Evolutionary conservation across 2,329 filamentous ascomycete species (phyloP).

Genomic region (Trichoderma atroviride): DNA sequence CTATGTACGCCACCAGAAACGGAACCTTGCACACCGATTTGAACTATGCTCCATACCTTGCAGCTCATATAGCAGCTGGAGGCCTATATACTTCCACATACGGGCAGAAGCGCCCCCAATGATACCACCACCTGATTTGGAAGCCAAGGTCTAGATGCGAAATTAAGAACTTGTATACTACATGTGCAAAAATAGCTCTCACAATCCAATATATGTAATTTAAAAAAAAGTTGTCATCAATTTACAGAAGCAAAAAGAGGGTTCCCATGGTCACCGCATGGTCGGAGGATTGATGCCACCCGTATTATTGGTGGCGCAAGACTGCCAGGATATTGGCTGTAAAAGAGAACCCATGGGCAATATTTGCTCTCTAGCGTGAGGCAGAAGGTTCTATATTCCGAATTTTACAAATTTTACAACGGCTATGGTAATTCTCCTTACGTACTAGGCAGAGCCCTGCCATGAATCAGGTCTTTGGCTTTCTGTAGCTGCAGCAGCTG

Average conservation of each 20-base stretch:
- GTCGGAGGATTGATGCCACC: constrained; percentile 3
- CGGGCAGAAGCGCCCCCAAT: background rate
- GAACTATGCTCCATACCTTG: background rate
- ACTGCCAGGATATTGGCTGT: background rate
- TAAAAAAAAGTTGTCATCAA: background rate
- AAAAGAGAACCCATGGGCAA: background rate
- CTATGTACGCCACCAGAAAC: background rate
- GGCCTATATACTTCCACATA: background rate
- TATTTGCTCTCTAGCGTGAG: background rate
- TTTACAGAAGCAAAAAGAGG: background rate
- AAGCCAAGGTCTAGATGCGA: background rate
- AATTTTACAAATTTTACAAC: background rate
- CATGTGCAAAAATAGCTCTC: background rate
- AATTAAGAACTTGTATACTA: background rate
- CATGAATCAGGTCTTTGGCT: background rate
- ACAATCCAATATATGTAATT: background rate
- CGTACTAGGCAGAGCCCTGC: background rate
- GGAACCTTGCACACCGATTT: background rate
- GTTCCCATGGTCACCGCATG: background rate
- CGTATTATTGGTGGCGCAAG: background rate
- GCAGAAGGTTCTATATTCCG: background rate
- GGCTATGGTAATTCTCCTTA: background rate
- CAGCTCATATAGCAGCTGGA: background rate
- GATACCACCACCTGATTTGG: background rate
- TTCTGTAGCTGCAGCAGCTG: background rate